Evolutionary conservation across 192 early-diverging fungal genomes (phyloP).

Genomic region (Coemansia sp.): DNA sequence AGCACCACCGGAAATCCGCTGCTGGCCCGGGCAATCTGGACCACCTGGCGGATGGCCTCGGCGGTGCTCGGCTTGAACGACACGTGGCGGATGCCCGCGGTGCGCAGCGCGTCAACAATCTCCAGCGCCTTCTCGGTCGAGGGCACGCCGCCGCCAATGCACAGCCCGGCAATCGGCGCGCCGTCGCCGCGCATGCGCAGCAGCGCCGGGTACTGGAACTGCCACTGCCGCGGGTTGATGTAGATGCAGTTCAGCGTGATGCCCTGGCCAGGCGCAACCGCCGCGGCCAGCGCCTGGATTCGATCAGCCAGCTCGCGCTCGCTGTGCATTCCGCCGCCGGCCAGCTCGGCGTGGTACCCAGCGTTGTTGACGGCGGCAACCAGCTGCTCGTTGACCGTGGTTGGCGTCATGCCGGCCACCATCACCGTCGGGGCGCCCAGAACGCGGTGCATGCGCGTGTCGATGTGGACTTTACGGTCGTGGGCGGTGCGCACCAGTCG

Average conservation of each 20-base stretch:
- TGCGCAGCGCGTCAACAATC: constrained; percentile 69
- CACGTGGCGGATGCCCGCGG: constrained; percentile 68
- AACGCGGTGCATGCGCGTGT: constrained; percentile 81
- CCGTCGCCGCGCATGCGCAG: constrained; percentile 78
- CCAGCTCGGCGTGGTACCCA: constrained; percentile 87
- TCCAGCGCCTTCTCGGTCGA: constrained; percentile 79
- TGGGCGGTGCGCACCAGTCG: constrained; percentile 63
- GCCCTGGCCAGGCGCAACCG: constrained; percentile 72
- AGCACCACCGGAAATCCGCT: constrained; percentile 82
- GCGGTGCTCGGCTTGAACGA: constrained; percentile 85
- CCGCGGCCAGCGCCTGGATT: constrained; percentile 68
- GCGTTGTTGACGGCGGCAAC: constrained; percentile 83
- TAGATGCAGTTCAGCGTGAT: constrained; percentile 91
- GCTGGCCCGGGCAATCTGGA: constrained; percentile 77
- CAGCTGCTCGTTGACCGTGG: constrained; percentile 72
- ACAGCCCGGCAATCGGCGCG: constrained; percentile 85
- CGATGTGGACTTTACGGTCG: constrained; percentile 67
- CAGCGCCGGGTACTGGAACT: constrained; percentile 71
- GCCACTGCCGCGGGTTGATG: constrained; percentile 85
- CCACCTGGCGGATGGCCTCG: constrained; percentile 72
- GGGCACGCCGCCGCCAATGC: constrained; percentile 90
- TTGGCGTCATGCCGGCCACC: constrained; percentile 95
- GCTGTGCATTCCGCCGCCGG: constrained; percentile 85
- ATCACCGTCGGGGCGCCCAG: constrained; percentile 85
- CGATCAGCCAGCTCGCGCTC: constrained; percentile 62